A percentile compares a stretch with the other conserved stretches of the same genome.
phyloP scores from a whole-genome alignment of 306 rosid genomes.

The Quercus gilva region DNA sequence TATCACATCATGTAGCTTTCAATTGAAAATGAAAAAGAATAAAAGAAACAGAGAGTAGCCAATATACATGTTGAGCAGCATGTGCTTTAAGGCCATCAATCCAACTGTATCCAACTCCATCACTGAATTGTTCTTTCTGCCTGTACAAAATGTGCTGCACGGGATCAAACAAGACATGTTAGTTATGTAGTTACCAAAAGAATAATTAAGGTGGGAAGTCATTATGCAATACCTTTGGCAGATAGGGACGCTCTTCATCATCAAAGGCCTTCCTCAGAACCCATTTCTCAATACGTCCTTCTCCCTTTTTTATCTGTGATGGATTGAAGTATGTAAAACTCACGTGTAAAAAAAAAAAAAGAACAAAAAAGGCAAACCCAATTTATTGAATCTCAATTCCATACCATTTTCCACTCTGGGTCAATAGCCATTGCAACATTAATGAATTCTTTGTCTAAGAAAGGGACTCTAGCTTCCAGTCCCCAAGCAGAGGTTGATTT shows the following conservation, averaged over 20 bases:
- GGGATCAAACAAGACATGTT: slow-evolving; percentile 15
- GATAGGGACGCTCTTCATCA: slow-evolving; percentile 83
- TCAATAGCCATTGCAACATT: slow-evolving; percentile 83
- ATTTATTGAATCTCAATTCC: not conserved
- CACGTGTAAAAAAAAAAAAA: not conserved
- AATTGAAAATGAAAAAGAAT: not conserved
- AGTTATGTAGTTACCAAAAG: not conserved
- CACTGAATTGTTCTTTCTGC: slow-evolving; percentile 97
- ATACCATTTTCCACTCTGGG: slow-evolving; percentile 76
- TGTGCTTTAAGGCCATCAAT: slow-evolving; percentile 93
- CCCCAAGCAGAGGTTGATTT: slow-evolving; percentile 97
- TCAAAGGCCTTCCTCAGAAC: slow-evolving; percentile 87
- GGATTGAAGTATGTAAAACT: not conserved
- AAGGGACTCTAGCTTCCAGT: slow-evolving; percentile 90
- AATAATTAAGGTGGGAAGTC: not conserved
- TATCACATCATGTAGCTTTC: not conserved
- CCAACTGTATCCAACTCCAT: slow-evolving; percentile 98
- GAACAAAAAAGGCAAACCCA: not conserved
- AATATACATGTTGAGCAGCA: slow-evolving; percentile 72
- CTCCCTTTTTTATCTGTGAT: slow-evolving; percentile 63
- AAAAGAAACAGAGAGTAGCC: not conserved
- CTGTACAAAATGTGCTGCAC: slow-evolving; percentile 87
- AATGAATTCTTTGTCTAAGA: slow-evolving; percentile 82
- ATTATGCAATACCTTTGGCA: slow-evolving; percentile 69
- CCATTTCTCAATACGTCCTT: slow-evolving; percentile 92